phyloP scores from a whole-genome alignment of 495 filamentous ascomycete genomes.

The Penicillium samsonianum region DNA sequence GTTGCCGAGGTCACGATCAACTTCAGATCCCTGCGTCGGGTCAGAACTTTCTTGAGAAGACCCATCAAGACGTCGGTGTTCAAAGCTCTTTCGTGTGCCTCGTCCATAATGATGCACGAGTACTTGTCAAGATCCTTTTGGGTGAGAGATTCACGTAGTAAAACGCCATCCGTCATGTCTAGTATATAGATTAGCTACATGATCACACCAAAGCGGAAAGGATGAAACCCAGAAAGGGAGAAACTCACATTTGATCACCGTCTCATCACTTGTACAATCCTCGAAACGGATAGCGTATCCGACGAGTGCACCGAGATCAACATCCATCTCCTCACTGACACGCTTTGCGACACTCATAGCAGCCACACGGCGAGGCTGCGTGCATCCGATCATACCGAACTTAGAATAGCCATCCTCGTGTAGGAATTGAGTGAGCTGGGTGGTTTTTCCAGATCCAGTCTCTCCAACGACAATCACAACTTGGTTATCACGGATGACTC shows the following conservation, averaged over 20 bases:
- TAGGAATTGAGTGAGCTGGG: conserved; percentile 92
- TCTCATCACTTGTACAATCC: conserved; percentile 94
- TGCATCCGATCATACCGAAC: conserved; percentile 88
- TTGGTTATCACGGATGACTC: conserved; percentile 95
- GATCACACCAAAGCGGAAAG: not conserved
- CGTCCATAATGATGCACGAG: conserved; percentile 99
- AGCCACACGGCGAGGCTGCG: conserved; percentile 90
- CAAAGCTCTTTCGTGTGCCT: conserved; percentile 94
- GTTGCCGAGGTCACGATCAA: conserved; percentile 98
- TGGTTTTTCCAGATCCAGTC: conserved; percentile 95
- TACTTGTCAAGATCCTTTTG: conserved; percentile 94
- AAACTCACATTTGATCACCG: conserved; percentile 79
- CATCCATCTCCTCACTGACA: conserved; percentile 98
- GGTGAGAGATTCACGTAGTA: conserved; percentile 88
- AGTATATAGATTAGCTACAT: conserved; percentile 25
- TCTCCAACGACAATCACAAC: conserved; percentile 96
- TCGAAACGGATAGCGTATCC: conserved; percentile 99
- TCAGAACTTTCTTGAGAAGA: conserved; percentile 93
- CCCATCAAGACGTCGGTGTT: conserved; percentile 99
- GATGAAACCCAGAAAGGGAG: too few relatives aligned
- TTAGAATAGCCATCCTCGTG: conserved; percentile 92
- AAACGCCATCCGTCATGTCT: conserved; percentile 97
- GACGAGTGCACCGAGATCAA: conserved; percentile 83
- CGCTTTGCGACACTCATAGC: conserved; percentile 99
- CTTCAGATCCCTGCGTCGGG: conserved; percentile 87